Evolutionary conservation across 129 eudicot genomes (phyloP).

Genomic region (Chrysanthemum makinoi): DNA sequence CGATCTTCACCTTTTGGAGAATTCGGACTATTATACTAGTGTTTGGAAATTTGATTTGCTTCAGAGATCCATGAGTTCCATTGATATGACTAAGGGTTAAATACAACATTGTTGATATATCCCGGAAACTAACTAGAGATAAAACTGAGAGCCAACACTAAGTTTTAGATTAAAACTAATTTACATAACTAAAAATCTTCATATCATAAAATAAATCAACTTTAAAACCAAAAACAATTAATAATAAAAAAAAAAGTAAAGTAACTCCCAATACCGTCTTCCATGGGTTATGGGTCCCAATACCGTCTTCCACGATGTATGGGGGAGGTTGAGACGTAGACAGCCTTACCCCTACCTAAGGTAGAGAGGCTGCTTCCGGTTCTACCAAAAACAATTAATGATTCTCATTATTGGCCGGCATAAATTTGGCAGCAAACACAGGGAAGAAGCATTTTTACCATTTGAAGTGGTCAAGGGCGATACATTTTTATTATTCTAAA

Average conservation of each 20-base stretch:
- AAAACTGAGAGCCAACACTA: no score
- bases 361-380: no score
- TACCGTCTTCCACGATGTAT: no score
- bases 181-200: not conserved
- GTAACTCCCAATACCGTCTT: no score
- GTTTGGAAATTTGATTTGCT: not conserved
- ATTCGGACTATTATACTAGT: not conserved
- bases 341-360: no score
- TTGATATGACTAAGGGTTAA: no score
- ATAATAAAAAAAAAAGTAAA: no score
- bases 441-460: not conserved
- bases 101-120: not conserved
- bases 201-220: not conserved
- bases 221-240: not conserved
- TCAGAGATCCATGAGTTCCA: not conserved
- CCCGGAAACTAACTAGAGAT: not conserved
- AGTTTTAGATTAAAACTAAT: no score
- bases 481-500: conserved; percentile 36
- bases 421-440: not conserved
- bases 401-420: not conserved
- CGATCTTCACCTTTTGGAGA: no score
- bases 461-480: conserved; percentile 3
- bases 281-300: no score
- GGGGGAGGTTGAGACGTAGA: no score
- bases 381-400: not conserved